Evolutionary conservation across 768 basidiomycete species (phyloP), one percentile per base, ranked within the genome.

Genomic region (Lepiota subincarnata): DNA sequence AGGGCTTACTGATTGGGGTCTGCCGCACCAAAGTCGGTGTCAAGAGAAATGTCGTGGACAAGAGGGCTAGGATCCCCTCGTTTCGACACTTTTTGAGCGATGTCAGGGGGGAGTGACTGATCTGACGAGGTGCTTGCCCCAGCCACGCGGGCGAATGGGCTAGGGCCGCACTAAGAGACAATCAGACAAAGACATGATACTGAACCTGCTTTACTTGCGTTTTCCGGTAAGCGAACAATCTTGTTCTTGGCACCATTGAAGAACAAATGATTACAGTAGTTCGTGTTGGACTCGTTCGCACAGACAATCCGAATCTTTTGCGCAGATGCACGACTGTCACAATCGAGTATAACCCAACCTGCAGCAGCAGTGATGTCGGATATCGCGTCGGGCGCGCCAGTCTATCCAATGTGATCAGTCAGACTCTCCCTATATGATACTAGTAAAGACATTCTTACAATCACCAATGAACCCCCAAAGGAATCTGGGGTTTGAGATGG

Each of bases 361-460:
- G 72, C 73, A 26, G 72, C 73, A 6, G 58, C 11, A 2, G 74
- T 75, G 42, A 75, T 68, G 51, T 75, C 73, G 1, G 70, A 65
- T 36, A 74, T 66, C 1, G 65, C 59, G 31, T 60, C 52, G 5
- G 50, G 36, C 6, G 62, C 55, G 8, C 63, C 62, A 61, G 61
- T 64, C 63, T 64, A 48, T 41, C 0, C 16, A 31, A 12, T 10
- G 4, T 3, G 6, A 1, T 19, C n/a, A 39, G 19, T 39, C 12
- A 40, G 40, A 3, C 36, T n/a, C 16, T 5, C 12, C 20, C 19
- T 20, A 46, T 4, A 31, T 39, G 4, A 3, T 4, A 3, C 2
- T 31, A 18, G 18, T 34, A 1, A 34, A n/a, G 16, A n/a, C 18
- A 24, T 8, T 26, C 61, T 40, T 37, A 55, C 56, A 16, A 58